Percentiles rank a stretch among this genome's conserved stretches.
Conservation (phyloP, 2,329 filamentous ascomycete genomes). For the Colletotrichum chlorophyti region DNA sequence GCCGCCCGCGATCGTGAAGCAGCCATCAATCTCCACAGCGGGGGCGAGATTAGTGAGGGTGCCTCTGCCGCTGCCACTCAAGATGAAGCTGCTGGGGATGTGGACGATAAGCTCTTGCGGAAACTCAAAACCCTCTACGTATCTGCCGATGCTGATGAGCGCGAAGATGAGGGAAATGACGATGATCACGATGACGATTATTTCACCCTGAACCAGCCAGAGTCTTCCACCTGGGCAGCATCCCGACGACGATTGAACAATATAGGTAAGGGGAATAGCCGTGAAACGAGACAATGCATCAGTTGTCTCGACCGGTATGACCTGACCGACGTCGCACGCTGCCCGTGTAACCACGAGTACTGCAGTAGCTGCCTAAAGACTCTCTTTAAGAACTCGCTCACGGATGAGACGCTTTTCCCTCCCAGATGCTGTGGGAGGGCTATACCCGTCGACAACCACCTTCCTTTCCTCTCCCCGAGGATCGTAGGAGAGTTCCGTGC, state of each 20-base stretch:
- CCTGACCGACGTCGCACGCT: not conserved
- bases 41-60: not conserved
- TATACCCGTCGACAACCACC: conserved; percentile 42
- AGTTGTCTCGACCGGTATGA: not conserved
- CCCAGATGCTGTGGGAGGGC: conserved; percentile 56
- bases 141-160: not conserved
- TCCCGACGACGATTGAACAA: not conserved
- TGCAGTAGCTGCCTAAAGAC: conserved; percentile 54
- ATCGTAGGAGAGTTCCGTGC: conserved; percentile 44
- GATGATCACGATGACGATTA: not conserved
- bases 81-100: not conserved
- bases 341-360: conserved; percentile 55
- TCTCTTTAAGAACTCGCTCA: conserved; percentile 51
- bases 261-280: not conserved
- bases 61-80: not conserved
- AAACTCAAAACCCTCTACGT: not conserved
- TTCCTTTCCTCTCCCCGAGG: not conserved
- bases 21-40: not conserved
- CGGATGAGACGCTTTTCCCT: conserved; percentile 60
- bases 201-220: not conserved
- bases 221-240: conserved; percentile 7
- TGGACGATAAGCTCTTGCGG: not conserved
- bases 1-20: not conserved
- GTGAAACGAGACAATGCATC: not conserved
- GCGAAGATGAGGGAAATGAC: not conserved